Evolutionary conservation across 2,329 filamentous ascomycete species (phyloP), one percentile per base, ranked within the genome.

Genomic region (Neonectria punicea): DNA sequence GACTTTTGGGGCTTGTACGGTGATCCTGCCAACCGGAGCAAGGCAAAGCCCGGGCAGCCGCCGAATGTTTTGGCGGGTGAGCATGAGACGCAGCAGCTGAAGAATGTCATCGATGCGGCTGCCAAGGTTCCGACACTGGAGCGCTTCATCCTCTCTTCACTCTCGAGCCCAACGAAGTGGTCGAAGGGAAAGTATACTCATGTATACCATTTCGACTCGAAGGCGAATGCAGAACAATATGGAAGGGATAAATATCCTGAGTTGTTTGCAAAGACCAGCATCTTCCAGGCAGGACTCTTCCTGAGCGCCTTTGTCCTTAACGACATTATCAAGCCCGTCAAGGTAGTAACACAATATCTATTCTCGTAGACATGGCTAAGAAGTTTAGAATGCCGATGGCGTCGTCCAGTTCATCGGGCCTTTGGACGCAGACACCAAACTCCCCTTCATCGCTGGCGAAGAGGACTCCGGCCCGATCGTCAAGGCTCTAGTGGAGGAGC

Each of bases 151-250:
- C 65, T 81, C 2, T 83, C 80, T 4, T 75, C 75, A 0, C 65
- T 84, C 0, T 73, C 76, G 1, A 70, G 81, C 67, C 73, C 75
- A 1, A 72, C 67, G 8, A 80, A 78, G 62, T 77, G 74, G 73
- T 80, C 77, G n/a, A 70, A 69, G 10, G 82, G 82, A 0, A 81
- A 81, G 65, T 83, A 83, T 59, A 77, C 60, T 3, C 70, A 74
- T 14, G 78, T 82, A 1, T 78, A 79, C 53, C 80, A 84, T 67
- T 83, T 81, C 60, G 79, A 83, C 44, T 71, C 75, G 13, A 84
- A 84, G 66, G 81, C 79, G 5, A 70, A 71, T 1, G 76, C 73
- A 5, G 74, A 69, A 2, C 68, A 73, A 2, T 81, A 81, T 51
- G 67, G 41, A 0, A 60, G 55, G 5, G 41, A 60, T 5, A 61